Evolutionary conservation across 208 protist species (phyloP).

Genomic region (Cochliopodium minus): DNA sequence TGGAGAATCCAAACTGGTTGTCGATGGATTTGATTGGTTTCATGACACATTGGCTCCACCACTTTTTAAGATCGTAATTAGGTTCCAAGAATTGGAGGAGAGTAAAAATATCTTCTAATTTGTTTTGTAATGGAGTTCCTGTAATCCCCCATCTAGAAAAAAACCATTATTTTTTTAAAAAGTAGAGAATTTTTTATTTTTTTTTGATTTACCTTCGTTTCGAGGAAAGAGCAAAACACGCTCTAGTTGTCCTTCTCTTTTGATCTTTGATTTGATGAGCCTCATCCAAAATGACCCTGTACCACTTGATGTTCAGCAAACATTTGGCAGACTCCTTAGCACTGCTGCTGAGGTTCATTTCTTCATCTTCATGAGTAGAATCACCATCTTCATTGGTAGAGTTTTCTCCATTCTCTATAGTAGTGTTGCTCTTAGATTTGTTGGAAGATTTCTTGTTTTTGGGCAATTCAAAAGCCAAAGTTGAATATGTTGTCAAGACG

Average conservation of each 20-base stretch:
- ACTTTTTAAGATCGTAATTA: slow-evolving; percentile 1
- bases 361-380: slow-evolving; percentile 27
- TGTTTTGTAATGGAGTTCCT: slow-evolving; percentile 75
- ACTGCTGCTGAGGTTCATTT: slow-evolving; percentile 29
- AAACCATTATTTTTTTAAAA: slow-evolving; percentile 1
- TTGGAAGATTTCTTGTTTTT: neutral
- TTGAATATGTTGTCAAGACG: slow-evolving; percentile 63
- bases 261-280: slow-evolving; percentile 69
- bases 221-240: neutral
- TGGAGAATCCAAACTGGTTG: neutral
- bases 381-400: slow-evolving; percentile 2
- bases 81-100: slow-evolving; percentile 55
- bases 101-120: slow-evolving; percentile 67
- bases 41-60: neutral
- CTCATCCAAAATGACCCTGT: slow-evolving; percentile 76
- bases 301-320: slow-evolving; percentile 63
- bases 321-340: slow-evolving; percentile 42
- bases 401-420: neutral
- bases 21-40: slow-evolving; percentile 15
- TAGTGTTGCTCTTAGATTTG: neutral
- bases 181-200: neutral
- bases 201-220: neutral
- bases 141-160: slow-evolving; percentile 67
- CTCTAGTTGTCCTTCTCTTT: slow-evolving; percentile 46
- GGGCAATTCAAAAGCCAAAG: slow-evolving; percentile 20